These are phyloP conservation scores for Byssochlamys sp. DNA, from an alignment of 2,329 filamentous ascomycete genomes.

Conservation along the genomic window DNA sequence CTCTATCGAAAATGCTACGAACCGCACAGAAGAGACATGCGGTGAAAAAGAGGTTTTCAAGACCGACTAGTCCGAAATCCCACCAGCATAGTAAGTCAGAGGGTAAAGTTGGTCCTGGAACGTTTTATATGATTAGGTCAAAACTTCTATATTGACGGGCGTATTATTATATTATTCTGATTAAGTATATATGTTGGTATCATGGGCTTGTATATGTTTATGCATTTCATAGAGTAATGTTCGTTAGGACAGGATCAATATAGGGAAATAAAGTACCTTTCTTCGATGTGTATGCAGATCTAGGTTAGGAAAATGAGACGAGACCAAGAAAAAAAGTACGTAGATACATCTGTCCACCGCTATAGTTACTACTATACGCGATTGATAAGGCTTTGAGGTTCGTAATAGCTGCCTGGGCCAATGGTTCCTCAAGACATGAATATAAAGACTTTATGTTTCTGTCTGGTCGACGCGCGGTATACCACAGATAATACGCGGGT, in stretches of 20 bases:
- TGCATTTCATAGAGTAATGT: background rate
- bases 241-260: background rate
- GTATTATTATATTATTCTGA: too few species aligned
- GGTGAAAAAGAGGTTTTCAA: background rate
- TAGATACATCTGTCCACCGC: too few species aligned
- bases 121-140: background rate
- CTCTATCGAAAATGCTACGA: background rate
- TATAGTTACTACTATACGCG: too few species aligned
- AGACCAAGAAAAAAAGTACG: too few species aligned
- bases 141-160: background rate
- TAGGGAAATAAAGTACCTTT: background rate
- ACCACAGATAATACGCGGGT: too few species aligned
- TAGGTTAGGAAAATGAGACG: too few species aligned
- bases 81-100: background rate
- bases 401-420: too few species aligned
- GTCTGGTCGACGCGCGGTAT: too few species aligned
- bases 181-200: too few species aligned
- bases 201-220: background rate
- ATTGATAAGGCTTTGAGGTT: too few species aligned
- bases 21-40: background rate
- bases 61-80: background rate
- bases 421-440: too few species aligned
- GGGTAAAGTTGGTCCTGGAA: background rate
- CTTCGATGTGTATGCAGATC: background rate
- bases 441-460: too few species aligned